phyloP scores from a whole-genome alignment of 1,284 basidiomycete species.

The Salmacisia buchloeana region DNA sequence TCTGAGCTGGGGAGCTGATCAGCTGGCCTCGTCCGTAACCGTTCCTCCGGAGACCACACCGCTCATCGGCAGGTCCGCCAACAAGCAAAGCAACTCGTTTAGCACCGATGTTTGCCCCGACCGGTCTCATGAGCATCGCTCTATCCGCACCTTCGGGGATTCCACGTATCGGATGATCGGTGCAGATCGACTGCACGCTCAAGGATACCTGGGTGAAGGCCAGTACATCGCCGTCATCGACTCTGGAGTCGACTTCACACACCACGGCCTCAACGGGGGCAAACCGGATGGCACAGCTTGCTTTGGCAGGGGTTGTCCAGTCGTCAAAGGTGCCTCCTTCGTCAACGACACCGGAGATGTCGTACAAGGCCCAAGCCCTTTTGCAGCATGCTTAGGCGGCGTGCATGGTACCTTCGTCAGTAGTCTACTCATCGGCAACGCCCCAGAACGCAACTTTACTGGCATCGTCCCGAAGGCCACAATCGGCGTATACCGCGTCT shows the following conservation, averaged over 20 bases:
- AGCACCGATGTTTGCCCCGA: too few species aligned
- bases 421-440: constrained; percentile 63
- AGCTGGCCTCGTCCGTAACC: too few species aligned
- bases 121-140: too few species aligned
- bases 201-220: constrained; percentile 57
- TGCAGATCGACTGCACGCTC: constrained; percentile 57
- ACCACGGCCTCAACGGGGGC: constrained; percentile 60
- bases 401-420: constrained; percentile 59
- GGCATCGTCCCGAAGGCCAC: constrained; percentile 30
- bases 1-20: too few species aligned
- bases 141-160: too few species aligned
- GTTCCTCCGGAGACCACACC: too few species aligned
- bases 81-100: too few species aligned
- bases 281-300: constrained; percentile 27
- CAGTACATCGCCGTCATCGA: constrained; percentile 59
- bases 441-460: constrained; percentile 40
- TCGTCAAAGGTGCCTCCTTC: constrained; percentile 21
- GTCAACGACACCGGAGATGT: too few species aligned
- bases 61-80: too few species aligned
- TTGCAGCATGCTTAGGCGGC: too few species aligned
- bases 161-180: constrained; percentile 35
- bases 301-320: constrained; percentile 30
- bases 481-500: constrained; percentile 52
- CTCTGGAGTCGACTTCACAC: constrained; percentile 59
- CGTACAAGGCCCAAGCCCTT: too few species aligned